phyloP scores from a whole-genome alignment of 371 early-diverging fungal genomes.

The Saksenaea oblongispora region DNA sequence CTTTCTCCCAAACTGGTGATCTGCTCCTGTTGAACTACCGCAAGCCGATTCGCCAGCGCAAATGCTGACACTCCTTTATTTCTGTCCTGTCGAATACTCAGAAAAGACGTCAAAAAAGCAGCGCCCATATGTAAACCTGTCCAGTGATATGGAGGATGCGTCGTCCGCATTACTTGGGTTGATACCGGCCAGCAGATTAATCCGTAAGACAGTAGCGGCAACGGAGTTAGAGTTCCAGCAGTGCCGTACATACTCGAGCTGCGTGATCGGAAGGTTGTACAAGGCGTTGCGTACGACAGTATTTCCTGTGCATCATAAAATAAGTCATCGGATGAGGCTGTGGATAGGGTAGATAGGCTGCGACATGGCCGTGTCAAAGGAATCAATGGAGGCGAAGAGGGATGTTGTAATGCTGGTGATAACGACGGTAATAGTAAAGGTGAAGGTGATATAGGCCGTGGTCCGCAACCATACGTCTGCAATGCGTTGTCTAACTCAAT shows the following conservation, averaged over 20 bases:
- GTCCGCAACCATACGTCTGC: constrained; percentile 34
- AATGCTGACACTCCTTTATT: constrained; percentile 12
- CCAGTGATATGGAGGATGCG: constrained; percentile 12
- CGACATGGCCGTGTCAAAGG: constrained; percentile 11
- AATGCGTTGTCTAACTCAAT: constrained; percentile 32
- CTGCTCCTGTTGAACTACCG: constrained; percentile 8
- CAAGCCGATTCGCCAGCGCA: constrained; percentile 8
- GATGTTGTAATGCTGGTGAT: constrained; percentile 12
- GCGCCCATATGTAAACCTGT: constrained; percentile 45
- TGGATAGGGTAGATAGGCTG: constrained; percentile 11
- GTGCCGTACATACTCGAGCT: constrained; percentile 28
- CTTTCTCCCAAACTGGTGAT: neutral
- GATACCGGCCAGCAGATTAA: constrained; percentile 1
- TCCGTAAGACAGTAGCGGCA: constrained; percentile 5
- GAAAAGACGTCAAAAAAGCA: constrained; percentile 38
- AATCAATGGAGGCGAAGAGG: neutral
- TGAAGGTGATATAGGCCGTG: neutral
- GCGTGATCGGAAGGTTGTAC: neutral
- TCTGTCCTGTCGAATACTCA: constrained; percentile 8
- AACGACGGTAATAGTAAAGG: neutral
- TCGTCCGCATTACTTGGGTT: neutral
- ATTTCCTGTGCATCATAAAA: constrained; percentile 41
- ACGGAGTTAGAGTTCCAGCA: constrained; percentile 29
- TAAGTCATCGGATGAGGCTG: constrained; percentile 21
- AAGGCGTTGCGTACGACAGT: neutral